phyloP scores from a whole-genome alignment of 306 rosid species.

The Delonix regia region DNA sequence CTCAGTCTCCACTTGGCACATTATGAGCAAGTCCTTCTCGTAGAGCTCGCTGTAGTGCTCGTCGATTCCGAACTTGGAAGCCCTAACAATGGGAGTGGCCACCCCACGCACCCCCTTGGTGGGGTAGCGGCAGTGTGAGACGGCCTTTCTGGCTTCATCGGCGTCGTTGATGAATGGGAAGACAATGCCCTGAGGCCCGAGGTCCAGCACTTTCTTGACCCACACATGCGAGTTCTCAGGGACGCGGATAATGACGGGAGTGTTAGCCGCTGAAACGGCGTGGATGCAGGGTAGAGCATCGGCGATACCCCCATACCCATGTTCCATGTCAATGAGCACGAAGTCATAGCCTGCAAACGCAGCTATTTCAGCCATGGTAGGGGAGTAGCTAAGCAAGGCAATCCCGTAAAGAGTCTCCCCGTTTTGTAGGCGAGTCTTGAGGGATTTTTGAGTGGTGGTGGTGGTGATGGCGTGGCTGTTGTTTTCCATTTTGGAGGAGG shows the following conservation, averaged over 20 bases:
- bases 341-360: constrained; percentile 11
- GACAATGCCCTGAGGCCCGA: constrained; percentile 3
- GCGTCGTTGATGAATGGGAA: background rate
- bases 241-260: background rate
- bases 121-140: background rate
- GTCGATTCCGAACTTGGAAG: background rate
- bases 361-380: background rate
- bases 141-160: background rate
- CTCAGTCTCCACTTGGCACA: constrained; percentile 11
- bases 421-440: background rate
- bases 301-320: background rate
- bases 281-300: background rate
- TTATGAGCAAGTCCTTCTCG: constrained; percentile 1
- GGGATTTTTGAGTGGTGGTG: background rate
- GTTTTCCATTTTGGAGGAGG: background rate
- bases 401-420: background rate
- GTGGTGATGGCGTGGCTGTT: too few species aligned
- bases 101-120: constrained; percentile 1
- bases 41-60: background rate
- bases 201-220: constrained; percentile 10
- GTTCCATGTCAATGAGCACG: background rate
- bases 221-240: background rate
- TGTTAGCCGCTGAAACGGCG: background rate
- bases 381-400: background rate
- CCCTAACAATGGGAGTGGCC: constrained; percentile 9